A percentile compares a stretch with the other conserved stretches of the same genome.
phyloP scores from a whole-genome alignment of 805 yeast genomes.

The Metschnikowia aberdeeniae region DNA sequence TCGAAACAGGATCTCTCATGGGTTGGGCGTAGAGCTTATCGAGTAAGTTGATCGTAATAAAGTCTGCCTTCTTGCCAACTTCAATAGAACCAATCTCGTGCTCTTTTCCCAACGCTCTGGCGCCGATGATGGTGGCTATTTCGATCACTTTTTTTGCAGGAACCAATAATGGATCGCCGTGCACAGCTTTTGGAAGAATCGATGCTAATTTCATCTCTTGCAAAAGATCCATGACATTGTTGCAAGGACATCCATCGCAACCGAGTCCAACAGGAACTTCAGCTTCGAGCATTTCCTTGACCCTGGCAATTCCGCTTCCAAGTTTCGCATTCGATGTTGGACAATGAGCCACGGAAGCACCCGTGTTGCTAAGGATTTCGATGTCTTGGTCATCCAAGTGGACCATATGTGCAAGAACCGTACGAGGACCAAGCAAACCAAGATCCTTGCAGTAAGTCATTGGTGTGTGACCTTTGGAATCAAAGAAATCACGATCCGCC shows the following conservation, averaged over 20 bases:
- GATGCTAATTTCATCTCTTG: conserved; percentile 21
- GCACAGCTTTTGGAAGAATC: conserved; percentile 19
- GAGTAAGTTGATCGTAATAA: conserved; percentile 14
- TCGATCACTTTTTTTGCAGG: conserved; percentile 13
- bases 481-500: conserved; percentile 14
- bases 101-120: conserved; percentile 14
- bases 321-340: conserved; percentile 20
- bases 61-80: conserved; percentile 14
- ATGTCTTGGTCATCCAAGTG: conserved; percentile 14
- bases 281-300: conserved; percentile 15
- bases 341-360: conserved; percentile 17
- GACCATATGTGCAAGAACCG: conserved; percentile 16
- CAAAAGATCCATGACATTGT: conserved; percentile 19
- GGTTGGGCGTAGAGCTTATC: conserved; percentile 21
- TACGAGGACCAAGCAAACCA: conserved; percentile 13
- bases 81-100: conserved; percentile 15
- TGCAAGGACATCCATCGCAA: conserved; percentile 21
- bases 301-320: conserved; percentile 19
- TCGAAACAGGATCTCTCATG: conserved; percentile 20
- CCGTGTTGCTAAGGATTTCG: conserved; percentile 9
- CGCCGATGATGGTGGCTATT: conserved; percentile 16
- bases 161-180: conserved; percentile 16
- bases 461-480: conserved; percentile 15
- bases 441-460: conserved; percentile 15
- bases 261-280: conserved; percentile 18